Evolutionary conservation across 768 basidiomycete genomes (phyloP).

Genomic region (Rhodotorula babjevae): DNA sequence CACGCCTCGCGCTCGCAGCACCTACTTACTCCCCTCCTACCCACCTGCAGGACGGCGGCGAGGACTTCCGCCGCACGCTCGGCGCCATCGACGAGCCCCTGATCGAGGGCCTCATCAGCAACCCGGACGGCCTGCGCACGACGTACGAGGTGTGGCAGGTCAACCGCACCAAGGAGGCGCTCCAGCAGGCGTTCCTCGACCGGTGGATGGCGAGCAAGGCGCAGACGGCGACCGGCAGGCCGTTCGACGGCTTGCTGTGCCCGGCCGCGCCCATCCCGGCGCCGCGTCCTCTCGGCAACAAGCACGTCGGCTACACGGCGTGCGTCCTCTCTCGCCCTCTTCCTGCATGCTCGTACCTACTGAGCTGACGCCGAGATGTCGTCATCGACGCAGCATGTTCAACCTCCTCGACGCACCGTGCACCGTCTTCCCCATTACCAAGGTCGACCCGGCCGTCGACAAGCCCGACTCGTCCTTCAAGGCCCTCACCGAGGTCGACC

Average conservation of each 20-base stretch:
- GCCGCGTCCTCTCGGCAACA: neutral
- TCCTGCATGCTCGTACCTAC: too few species aligned
- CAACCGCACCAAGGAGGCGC: conserved; percentile 57
- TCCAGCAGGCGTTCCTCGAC: conserved; percentile 49
- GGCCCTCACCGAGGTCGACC: conserved; percentile 1
- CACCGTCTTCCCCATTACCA: conserved; percentile 61
- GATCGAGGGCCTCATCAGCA: neutral
- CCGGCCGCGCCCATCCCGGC: conserved; percentile 45
- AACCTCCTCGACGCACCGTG: conserved; percentile 64
- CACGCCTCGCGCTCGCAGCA: conserved; percentile 59
- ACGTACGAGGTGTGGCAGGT: conserved; percentile 7
- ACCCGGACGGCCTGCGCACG: neutral
- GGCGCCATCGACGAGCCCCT: conserved; percentile 1
- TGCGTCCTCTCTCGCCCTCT: neutral
- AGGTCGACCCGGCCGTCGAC: conserved; percentile 58
- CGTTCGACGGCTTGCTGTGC: conserved; percentile 70
- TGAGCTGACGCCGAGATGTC: conserved; percentile 45
- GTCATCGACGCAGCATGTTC: conserved; percentile 62
- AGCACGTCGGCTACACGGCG: conserved; percentile 1
- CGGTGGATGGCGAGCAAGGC: conserved; percentile 56
- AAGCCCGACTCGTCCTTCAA: neutral
- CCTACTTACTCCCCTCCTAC: too few species aligned
- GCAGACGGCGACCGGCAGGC: conserved; percentile 62
- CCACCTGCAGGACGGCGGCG: conserved; percentile 1
- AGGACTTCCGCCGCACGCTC: neutral